Evolutionary conservation across 2,329 filamentous ascomycete genomes (phyloP).

Genomic region (Hysterium pulicare): DNA sequence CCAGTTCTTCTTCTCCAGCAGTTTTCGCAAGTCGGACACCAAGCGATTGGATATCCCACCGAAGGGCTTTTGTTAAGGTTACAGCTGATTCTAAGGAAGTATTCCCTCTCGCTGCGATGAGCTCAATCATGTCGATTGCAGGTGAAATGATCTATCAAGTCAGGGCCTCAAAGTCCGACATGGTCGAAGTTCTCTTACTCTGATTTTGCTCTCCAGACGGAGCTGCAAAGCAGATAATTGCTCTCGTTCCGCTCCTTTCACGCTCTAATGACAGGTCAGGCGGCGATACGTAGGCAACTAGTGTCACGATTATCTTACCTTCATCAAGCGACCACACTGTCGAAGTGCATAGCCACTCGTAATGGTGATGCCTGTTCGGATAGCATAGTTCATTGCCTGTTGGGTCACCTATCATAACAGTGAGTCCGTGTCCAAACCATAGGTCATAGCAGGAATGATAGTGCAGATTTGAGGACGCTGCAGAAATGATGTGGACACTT

Average conservation of each 20-base stretch:
- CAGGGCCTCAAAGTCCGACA: background rate
- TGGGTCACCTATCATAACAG: slow-evolving; percentile 54
- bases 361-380: slow-evolving; percentile 76
- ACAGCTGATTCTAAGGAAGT: slow-evolving; percentile 82
- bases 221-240: slow-evolving; percentile 71
- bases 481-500: background rate
- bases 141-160: slow-evolving; percentile 71
- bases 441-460: too few species aligned
- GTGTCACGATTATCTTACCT: slow-evolving; percentile 40
- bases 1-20: slow-evolving; percentile 60
- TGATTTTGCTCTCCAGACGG: slow-evolving; percentile 80
- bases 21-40: slow-evolving; percentile 71
- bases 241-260: slow-evolving; percentile 67
- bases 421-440: too few species aligned
- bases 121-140: slow-evolving; percentile 86
- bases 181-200: slow-evolving; percentile 46
- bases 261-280: slow-evolving; percentile 32
- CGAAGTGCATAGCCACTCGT: slow-evolving; percentile 82
- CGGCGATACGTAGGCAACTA: too few species aligned
- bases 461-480: background rate
- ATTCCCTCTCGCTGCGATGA: slow-evolving; percentile 76
- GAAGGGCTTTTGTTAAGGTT: slow-evolving; percentile 74
- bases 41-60: slow-evolving; percentile 77
- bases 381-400: slow-evolving; percentile 89
- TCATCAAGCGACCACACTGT: slow-evolving; percentile 75